These are phyloP conservation scores for Allium fistulosum DNA, from an alignment of 106 monocot genomes.

Conservation along the genomic window DNA sequence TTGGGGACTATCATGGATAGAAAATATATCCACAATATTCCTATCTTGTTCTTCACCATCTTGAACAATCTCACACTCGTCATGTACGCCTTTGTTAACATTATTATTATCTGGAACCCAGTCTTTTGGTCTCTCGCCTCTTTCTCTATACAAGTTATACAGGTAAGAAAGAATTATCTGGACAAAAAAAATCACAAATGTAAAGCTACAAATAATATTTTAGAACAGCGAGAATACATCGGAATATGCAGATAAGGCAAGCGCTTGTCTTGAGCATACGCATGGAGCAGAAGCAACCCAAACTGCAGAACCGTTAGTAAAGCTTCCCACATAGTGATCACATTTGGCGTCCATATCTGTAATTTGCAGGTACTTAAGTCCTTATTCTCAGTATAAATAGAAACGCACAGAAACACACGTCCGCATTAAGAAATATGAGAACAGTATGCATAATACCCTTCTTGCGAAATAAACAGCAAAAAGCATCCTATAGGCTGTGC, in stretches of 20 bases:
- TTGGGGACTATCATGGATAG: conserved; percentile 31
- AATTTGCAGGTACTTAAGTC: not conserved
- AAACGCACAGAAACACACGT: not conserved
- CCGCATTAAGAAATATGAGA: not conserved
- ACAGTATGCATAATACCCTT: not conserved
- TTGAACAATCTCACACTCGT: conserved; percentile 22
- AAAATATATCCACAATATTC: conserved; percentile 61
- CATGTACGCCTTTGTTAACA: conserved; percentile 6
- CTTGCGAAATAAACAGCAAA: not conserved
- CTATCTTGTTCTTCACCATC: conserved; percentile 17
- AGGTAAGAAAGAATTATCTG: not conserved
- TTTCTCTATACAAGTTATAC: conserved; percentile 28
- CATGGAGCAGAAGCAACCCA: conserved; percentile 73
- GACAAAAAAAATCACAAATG: not conserved
- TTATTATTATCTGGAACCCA: conserved; percentile 55
- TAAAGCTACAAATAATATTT: conserved; percentile 13
- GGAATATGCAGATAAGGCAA: conserved; percentile 75
- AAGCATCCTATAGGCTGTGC: too few relatives aligned
- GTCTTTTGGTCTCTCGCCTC: conserved; percentile 72
- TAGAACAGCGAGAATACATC: conserved; percentile 32
- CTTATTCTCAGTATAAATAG: too few relatives aligned
- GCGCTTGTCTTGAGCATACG: conserved; percentile 80
- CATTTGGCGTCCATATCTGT: conserved; percentile 80
- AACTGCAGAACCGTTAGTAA: conserved; percentile 74
- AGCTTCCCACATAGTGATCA: conserved; percentile 70